Conservation (phyloP, 2,329 filamentous ascomycete genomes). For the Sporothrix sp. region DNA sequence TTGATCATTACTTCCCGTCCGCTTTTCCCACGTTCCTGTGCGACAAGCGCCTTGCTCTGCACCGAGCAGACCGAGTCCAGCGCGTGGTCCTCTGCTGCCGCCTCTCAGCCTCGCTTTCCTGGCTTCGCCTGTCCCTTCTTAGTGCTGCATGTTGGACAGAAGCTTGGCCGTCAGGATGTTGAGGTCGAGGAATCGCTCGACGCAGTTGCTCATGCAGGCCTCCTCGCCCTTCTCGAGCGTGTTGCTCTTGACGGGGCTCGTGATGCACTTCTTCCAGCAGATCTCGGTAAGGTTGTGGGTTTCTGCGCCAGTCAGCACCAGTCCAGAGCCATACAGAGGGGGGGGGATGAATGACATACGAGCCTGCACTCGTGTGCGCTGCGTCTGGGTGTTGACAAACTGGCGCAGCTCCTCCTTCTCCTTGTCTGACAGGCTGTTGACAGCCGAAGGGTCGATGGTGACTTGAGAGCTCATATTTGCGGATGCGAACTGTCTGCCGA, state of each 20-base stretch:
- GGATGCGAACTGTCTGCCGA: background rate
- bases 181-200: constrained; percentile 86
- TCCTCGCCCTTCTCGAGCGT: constrained; percentile 71
- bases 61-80: no score
- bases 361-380: constrained; percentile 61
- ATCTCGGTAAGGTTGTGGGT: constrained; percentile 54
- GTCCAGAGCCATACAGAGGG: background rate
- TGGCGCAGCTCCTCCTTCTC: constrained; percentile 84
- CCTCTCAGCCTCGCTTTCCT: background rate
- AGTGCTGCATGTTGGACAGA: constrained; percentile 51
- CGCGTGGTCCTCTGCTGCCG: no score
- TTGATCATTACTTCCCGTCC: background rate
- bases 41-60: no score
- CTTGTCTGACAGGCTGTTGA: constrained; percentile 65
- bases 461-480: constrained; percentile 10
- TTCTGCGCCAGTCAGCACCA: constrained; percentile 27
- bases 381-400: constrained; percentile 73
- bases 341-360: constrained; percentile 35
- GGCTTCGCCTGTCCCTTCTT: background rate
- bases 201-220: constrained; percentile 80
- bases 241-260: constrained; percentile 58
- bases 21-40: background rate
- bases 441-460: constrained; percentile 45
- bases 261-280: constrained; percentile 94
- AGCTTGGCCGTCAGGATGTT: constrained; percentile 79